These are phyloP conservation scores for Adansonia grandidieri DNA, from an alignment of 441 rosid genomes.

Conservation along the genomic window DNA sequence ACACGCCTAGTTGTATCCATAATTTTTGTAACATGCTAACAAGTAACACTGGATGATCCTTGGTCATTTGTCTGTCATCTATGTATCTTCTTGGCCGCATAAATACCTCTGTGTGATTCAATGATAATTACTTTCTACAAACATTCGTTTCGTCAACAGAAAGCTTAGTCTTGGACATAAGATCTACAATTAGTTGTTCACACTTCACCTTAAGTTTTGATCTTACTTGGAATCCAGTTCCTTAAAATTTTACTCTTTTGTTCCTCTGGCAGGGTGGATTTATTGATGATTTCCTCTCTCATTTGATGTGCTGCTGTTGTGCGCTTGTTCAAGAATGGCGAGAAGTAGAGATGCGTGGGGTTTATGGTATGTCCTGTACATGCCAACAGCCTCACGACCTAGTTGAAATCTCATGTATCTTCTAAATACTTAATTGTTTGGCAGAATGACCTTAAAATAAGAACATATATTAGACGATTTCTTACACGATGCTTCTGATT, in stretches of 20 bases:
- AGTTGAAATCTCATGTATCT: not conserved
- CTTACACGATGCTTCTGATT: not conserved
- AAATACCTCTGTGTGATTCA: not conserved
- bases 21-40: no score
- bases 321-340: constrained; percentile 98
- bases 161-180: not conserved
- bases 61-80: not conserved
- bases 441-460: not conserved
- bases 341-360: constrained; percentile 89
- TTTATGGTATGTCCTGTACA: constrained; percentile 52
- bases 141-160: not conserved
- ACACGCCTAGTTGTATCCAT: not conserved
- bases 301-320: constrained; percentile 94
- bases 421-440: not conserved
- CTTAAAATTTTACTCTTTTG: not conserved
- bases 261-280: constrained; percentile 72
- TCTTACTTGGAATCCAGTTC: not conserved
- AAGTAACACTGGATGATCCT: not conserved
- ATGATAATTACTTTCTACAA: not conserved
- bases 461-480: no score
- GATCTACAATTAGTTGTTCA: not conserved
- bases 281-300: constrained; percentile 87
- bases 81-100: not conserved
- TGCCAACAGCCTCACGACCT: not conserved
- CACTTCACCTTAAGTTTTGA: not conserved